phyloP scores from a whole-genome alignment of 129 eudicot genomes.

The Chrysanthemum lavandulifolium region DNA sequence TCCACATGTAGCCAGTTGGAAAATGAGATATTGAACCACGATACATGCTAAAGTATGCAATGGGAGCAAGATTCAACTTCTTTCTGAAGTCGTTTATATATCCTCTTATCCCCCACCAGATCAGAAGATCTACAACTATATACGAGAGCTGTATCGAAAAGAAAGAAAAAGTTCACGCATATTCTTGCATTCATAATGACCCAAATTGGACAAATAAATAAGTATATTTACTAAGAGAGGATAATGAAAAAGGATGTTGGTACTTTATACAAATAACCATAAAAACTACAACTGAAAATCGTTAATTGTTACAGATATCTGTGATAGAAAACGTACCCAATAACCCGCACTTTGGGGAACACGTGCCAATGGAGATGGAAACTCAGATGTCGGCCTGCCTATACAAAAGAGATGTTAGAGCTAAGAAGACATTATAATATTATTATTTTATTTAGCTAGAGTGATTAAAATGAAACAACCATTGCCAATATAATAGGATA shows the following conservation, averaged over 20 bases:
- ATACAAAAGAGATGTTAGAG: slow-evolving; percentile 38
- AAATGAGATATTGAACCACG: slow-evolving; percentile 82
- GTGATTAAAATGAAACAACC: too few relatives aligned
- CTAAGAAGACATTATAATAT: slow-evolving; percentile 13
- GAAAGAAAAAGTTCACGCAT: neutral
- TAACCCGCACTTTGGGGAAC: slow-evolving; percentile 93
- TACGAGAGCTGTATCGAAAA: slow-evolving; percentile 67
- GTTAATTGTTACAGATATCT: neutral
- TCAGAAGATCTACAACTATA: slow-evolving; percentile 81
- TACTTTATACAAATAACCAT: neutral
- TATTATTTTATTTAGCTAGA: too few relatives aligned
- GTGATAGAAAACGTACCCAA: slow-evolving; percentile 44
- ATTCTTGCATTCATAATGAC: too few relatives aligned
- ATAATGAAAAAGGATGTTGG: neutral
- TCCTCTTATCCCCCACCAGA: slow-evolving; percentile 98
- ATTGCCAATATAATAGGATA: neutral
- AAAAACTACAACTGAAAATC: too few relatives aligned
- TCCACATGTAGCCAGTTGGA: slow-evolving; percentile 98
- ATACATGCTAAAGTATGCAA: slow-evolving; percentile 88
- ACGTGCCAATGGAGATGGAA: slow-evolving; percentile 90
- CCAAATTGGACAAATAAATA: too few relatives aligned
- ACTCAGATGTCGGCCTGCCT: slow-evolving; percentile 94
- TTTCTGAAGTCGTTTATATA: slow-evolving; percentile 79
- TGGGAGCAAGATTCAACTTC: slow-evolving; percentile 82
- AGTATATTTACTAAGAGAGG: neutral